Evolutionary conservation across 495 filamentous ascomycete species (phyloP).

Genomic region (Acidomyces sp.): DNA sequence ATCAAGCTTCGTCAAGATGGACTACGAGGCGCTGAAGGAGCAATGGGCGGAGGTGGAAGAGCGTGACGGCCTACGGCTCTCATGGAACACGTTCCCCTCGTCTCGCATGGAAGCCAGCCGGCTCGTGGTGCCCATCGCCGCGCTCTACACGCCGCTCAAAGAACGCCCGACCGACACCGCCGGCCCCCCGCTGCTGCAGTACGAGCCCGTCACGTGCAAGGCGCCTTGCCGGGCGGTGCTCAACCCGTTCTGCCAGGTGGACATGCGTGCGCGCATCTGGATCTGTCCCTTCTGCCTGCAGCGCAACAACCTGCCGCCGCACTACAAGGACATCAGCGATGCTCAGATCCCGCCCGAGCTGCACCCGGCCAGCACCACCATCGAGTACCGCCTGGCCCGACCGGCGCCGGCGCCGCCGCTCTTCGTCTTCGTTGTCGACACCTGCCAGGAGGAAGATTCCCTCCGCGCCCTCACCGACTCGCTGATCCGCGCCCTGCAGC

Average conservation of each 20-base stretch:
- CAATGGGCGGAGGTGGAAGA: slow-evolving; percentile 97
- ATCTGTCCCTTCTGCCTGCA: slow-evolving; percentile 97
- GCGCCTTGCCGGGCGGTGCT: slow-evolving; percentile 88
- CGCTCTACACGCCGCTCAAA: slow-evolving; percentile 91
- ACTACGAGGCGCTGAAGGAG: slow-evolving; percentile 78
- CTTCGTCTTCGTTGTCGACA: slow-evolving; percentile 96
- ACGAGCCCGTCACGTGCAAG: slow-evolving; percentile 97
- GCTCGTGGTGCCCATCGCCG: slow-evolving; percentile 93
- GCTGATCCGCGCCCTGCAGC: slow-evolving; percentile 89
- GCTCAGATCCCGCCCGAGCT: slow-evolving; percentile 92
- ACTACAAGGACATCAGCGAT: slow-evolving; percentile 97
- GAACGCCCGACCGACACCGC: slow-evolving; percentile 92
- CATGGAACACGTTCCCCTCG: slow-evolving; percentile 99
- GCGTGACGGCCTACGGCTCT: slow-evolving; percentile 87
- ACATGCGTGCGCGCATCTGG: slow-evolving; percentile 89
- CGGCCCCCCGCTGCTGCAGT: slow-evolving; percentile 67
- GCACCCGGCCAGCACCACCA: slow-evolving; percentile 85
- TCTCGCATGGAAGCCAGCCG: slow-evolving; percentile 97
- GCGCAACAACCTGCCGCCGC: slow-evolving; percentile 84
- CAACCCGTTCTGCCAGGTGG: slow-evolving; percentile 95
- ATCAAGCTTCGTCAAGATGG: too few relatives aligned
- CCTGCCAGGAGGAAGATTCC: slow-evolving; percentile 96
- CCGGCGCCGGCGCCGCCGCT: slow-evolving; percentile 91
- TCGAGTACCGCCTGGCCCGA: slow-evolving; percentile 88
- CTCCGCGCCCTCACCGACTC: slow-evolving; percentile 91